Evolutionary conservation across 2,329 filamentous ascomycete genomes (phyloP), one percentile per base, ranked within the genome.

Genomic region (Metarhizium guizhouense): DNA sequence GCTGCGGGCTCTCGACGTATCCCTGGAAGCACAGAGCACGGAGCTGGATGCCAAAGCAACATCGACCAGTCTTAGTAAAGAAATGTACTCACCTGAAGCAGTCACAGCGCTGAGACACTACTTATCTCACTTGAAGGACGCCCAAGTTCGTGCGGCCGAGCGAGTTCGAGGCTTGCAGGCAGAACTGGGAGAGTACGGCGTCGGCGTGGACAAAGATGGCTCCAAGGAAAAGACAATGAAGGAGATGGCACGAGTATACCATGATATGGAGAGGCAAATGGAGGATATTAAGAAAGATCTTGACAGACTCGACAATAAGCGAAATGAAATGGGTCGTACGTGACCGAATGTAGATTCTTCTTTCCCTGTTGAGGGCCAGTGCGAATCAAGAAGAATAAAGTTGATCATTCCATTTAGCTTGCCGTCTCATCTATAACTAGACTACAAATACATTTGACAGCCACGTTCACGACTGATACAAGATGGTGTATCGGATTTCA

Each of bases 181-280:
- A 11, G 72, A 81, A 63, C 64, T 84, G 47, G 68, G 61, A 8
- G 76, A 74, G 34, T 83, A 82, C 56, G 80, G 80, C 0, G 75
- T 80, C 2, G 69, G 65, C 2, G 63, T 72, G 1, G 64, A 65
- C 10, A 66, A 65, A 2, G 65, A 65, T 8, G 65, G 64, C 1
- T 66, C 61, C 7, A 80, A 78, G 68, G 78, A 78, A 62, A 72
- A 70, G 57, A 70, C 68, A 29, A 75, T 82, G 74, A 72, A 75
- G 54, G 79, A 83, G 63, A 77, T 82, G 72, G 79, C 76, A 3
- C 69, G 72, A 54, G 72, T 76, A 7, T 79, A 78, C 63, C 64
- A 70, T 2, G 77, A 82, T 55, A 77, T 82, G 73, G 72, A 69
- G 32, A 66, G 68, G 57, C 72, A 80, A 62, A 65, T 82, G 55